These are phyloP conservation scores for Amanita rimosa DNA, from an alignment of 768 basidiomycete genomes.

Conservation along the genomic window DNA sequence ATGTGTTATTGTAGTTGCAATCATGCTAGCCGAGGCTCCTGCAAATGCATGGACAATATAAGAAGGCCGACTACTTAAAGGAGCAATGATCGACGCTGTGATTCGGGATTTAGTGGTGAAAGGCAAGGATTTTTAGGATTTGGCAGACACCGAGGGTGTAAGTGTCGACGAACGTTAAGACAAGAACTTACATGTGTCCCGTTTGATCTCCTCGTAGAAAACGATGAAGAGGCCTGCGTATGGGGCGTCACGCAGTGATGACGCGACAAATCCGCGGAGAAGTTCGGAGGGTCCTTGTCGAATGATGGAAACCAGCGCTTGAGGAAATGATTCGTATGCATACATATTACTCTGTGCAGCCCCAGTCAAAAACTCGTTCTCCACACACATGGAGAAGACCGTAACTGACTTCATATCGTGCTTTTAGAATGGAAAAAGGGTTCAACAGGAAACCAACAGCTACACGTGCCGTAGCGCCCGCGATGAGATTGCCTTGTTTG, in stretches of 20 bases:
- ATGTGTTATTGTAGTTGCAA: conserved; percentile 80
- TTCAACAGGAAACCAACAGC: conserved; percentile 78
- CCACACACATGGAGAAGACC: neutral
- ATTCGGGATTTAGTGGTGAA: neutral
- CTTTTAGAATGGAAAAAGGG: conserved; percentile 86
- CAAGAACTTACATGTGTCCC: conserved; percentile 44
- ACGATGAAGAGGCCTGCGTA: conserved; percentile 87
- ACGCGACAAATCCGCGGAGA: conserved; percentile 77
- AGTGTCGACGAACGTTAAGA: neutral
- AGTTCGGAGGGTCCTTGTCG: conserved; percentile 73
- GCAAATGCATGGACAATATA: conserved; percentile 48
- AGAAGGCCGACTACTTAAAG: conserved; percentile 32
- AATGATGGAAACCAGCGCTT: conserved; percentile 46
- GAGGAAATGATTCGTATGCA: conserved; percentile 48
- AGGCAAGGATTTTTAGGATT: conserved; percentile 4
- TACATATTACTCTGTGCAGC: conserved; percentile 62
- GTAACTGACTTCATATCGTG: conserved; percentile 73
- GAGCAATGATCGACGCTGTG: conserved; percentile 30
- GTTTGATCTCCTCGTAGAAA: conserved; percentile 81
- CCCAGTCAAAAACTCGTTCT: conserved; percentile 4
- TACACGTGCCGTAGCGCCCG: conserved; percentile 76
- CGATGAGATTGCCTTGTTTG: conserved; percentile 70
- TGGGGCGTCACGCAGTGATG: conserved; percentile 88
- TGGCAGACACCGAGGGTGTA: neutral
- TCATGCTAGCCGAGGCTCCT: conserved; percentile 71